A percentile compares a stretch with the other conserved stretches of the same genome.
These are phyloP conservation scores for Chrysoporthe puriensis DNA, from an alignment of 2,329 filamentous ascomycete genomes.

Conservation along the genomic window DNA sequence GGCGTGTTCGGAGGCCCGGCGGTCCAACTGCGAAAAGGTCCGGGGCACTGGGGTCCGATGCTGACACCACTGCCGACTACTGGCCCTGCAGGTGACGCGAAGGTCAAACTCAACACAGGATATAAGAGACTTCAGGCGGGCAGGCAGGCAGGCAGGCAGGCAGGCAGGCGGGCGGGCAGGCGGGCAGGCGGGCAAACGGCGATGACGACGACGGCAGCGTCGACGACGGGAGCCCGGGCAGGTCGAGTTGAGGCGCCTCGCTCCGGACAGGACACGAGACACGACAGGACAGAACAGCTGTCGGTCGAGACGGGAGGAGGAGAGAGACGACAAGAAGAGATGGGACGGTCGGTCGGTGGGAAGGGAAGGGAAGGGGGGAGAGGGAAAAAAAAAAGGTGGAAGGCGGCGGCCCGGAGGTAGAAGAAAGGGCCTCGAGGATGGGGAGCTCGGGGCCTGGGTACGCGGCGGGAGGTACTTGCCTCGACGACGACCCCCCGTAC, in stretches of 20 bases:
- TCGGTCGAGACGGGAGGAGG: background rate
- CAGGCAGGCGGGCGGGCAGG: background rate
- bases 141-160: too few species aligned
- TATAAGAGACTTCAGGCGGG: too few species aligned
- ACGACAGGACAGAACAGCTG: background rate
- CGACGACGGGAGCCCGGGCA: too few species aligned
- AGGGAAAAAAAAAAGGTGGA: background rate
- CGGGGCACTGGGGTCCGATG: slow-evolving; percentile 22
- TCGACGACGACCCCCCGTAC: too few species aligned
- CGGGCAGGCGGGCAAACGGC: background rate
- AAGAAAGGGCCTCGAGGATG: background rate
- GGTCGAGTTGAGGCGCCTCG: background rate
- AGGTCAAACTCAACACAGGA: background rate
- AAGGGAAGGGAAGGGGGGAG: background rate
- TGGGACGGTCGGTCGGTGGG: background rate
- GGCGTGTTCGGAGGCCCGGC: slow-evolving; percentile 26
- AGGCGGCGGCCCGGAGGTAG: slow-evolving; percentile 1
- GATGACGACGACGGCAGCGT: too few species aligned
- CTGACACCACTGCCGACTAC: slow-evolving; percentile 2
- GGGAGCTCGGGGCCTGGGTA: slow-evolving; percentile 6
- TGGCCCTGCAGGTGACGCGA: slow-evolving; percentile 1
- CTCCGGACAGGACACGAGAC: background rate
- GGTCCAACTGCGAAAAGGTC: slow-evolving; percentile 21
- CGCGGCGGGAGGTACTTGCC: slow-evolving; percentile 1
- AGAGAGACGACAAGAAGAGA: background rate